Conservation (phyloP, 495 filamentous ascomycete genomes). For the Aspergillus incahuasiensis region DNA sequence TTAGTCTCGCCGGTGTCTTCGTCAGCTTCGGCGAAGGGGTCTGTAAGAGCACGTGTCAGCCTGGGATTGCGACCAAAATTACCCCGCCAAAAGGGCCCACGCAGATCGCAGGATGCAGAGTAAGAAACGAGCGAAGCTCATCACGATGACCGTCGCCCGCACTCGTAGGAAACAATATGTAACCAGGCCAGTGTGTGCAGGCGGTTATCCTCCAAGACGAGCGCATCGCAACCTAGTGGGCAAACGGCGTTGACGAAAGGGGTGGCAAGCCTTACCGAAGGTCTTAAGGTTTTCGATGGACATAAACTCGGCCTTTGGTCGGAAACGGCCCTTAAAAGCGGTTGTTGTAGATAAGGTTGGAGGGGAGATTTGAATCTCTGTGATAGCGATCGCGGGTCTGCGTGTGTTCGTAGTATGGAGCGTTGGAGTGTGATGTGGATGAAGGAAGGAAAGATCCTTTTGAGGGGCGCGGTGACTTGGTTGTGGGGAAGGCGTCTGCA, state of each 20-base stretch:
- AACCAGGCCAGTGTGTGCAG: not conserved
- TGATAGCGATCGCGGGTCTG: slow-evolving; percentile 21
- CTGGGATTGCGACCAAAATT: slow-evolving; percentile 28
- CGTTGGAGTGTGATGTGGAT: slow-evolving; percentile 18
- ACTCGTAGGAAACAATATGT: not conserved
- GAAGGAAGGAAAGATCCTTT: slow-evolving; percentile 38
- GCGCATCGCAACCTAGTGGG: not conserved
- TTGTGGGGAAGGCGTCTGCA: slow-evolving; percentile 40
- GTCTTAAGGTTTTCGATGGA: slow-evolving; percentile 99
- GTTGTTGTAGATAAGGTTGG: slow-evolving; percentile 30
- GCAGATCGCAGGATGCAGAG: slow-evolving; percentile 4
- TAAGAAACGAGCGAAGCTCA: not conserved
- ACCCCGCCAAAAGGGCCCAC: slow-evolving; percentile 32
- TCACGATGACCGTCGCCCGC: not conserved
- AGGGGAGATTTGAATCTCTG: slow-evolving; percentile 39
- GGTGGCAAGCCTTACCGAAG: slow-evolving; percentile 70
- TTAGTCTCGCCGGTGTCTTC: slow-evolving; percentile 91
- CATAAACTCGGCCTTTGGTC: slow-evolving; percentile 77
- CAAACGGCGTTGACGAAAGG: slow-evolving; percentile 4
- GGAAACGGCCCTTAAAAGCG: slow-evolving; percentile 43
- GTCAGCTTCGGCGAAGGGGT: slow-evolving; percentile 99
- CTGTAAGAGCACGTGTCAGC: slow-evolving; percentile 49
- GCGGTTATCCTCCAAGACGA: not conserved
- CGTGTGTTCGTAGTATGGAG: slow-evolving; percentile 6
- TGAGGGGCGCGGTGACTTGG: slow-evolving; percentile 28